Percentiles rank a stretch among this genome's conserved stretches.
phyloP scores from a whole-genome alignment of 2,329 filamentous ascomycete species.

The Aspergillus intermedius region DNA sequence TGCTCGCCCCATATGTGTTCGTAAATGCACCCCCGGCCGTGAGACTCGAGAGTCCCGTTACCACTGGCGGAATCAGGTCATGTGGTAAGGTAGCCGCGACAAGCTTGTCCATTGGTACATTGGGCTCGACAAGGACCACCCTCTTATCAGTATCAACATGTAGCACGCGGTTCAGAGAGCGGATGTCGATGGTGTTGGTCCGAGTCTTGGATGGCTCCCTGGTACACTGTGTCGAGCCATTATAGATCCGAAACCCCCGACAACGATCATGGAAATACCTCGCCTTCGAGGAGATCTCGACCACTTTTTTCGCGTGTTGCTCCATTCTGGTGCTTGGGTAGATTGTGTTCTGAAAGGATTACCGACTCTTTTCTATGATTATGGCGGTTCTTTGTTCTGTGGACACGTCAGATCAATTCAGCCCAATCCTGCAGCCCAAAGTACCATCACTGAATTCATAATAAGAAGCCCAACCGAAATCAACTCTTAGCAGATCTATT shows the following conservation, averaged over 20 bases:
- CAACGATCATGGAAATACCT: conserved; percentile 41
- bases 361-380: too few species aligned
- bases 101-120: conserved; percentile 59
- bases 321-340: background rate
- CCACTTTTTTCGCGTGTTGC: conserved; percentile 2
- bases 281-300: conserved; percentile 6
- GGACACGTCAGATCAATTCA: too few species aligned
- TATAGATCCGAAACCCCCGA: conserved; percentile 62
- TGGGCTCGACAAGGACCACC: conserved; percentile 61
- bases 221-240: conserved; percentile 70
- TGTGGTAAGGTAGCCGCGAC: conserved; percentile 50
- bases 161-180: conserved; percentile 55
- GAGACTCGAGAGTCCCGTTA: conserved; percentile 65
- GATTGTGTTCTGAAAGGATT: too few species aligned
- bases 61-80: conserved; percentile 54
- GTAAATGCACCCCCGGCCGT: conserved; percentile 61
- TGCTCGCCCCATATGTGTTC: conserved; percentile 60
- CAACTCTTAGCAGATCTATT: too few species aligned
- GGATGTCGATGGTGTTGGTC: conserved; percentile 58
- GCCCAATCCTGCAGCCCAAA: too few species aligned
- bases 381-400: too few species aligned
- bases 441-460: too few species aligned
- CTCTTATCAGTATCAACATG: conserved; percentile 46
- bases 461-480: too few species aligned
- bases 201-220: conserved; percentile 43